These are phyloP conservation scores for Fusarium chlamydosporum DNA, from an alignment of 2,329 filamentous ascomycete species.

Conservation along the genomic window DNA sequence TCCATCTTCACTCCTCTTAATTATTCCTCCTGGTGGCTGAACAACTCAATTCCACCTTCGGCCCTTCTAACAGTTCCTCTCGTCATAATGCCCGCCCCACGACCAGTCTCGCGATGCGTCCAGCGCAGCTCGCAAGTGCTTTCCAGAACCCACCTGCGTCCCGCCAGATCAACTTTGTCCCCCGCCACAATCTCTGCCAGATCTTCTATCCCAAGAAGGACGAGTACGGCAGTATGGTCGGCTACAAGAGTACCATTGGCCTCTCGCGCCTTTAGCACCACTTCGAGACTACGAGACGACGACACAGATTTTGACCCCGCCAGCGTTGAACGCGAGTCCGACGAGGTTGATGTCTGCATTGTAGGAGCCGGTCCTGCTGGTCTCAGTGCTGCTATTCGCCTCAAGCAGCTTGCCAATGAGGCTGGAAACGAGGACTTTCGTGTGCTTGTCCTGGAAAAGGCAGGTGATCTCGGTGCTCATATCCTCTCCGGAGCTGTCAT, in stretches of 20 bases:
- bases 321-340: slow-evolving; percentile 85
- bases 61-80: neutral
- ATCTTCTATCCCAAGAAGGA: slow-evolving; percentile 31
- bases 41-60: slow-evolving; percentile 15
- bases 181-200: slow-evolving; percentile 42
- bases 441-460: slow-evolving; percentile 93
- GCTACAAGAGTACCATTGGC: slow-evolving; percentile 42
- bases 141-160: slow-evolving; percentile 50
- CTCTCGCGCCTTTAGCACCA: slow-evolving; percentile 57
- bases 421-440: slow-evolving; percentile 96
- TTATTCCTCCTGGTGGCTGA: slow-evolving; percentile 49
- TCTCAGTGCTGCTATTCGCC: slow-evolving; percentile 89
- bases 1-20: neutral
- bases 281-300: slow-evolving; percentile 46
- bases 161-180: slow-evolving; percentile 45
- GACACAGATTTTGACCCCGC: slow-evolving; percentile 75
- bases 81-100: slow-evolving; percentile 55
- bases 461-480: slow-evolving; percentile 93
- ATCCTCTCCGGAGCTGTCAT: slow-evolving; percentile 97
- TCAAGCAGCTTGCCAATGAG: slow-evolving; percentile 96
- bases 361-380: slow-evolving; percentile 96
- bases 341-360: slow-evolving; percentile 97
- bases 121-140: slow-evolving; percentile 57
- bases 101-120: slow-evolving; percentile 58
- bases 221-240: slow-evolving; percentile 37